phyloP scores from a whole-genome alignment of 805 yeast species.

The Suhomyces pyralidae region DNA sequence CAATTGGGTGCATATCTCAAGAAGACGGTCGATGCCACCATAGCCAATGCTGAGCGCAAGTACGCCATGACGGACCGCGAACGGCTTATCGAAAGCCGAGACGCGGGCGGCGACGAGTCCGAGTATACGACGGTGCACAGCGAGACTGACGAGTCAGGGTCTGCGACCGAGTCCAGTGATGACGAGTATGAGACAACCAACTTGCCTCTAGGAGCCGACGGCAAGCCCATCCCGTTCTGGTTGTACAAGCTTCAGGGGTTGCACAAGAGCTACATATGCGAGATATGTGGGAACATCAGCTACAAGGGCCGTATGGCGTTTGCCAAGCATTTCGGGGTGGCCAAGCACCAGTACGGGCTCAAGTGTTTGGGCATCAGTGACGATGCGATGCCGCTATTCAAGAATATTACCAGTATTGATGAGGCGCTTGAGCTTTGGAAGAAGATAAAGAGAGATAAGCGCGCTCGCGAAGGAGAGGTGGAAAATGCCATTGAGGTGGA shows the following conservation, averaged over 20 bases:
- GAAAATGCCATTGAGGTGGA: slow-evolving; percentile 77
- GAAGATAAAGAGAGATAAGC: slow-evolving; percentile 35
- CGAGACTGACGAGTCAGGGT: slow-evolving; percentile 19
- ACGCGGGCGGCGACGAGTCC: slow-evolving; percentile 37
- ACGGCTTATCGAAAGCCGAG: slow-evolving; percentile 45
- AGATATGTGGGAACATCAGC: slow-evolving; percentile 73
- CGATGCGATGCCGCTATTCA: slow-evolving; percentile 44
- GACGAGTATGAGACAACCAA: slow-evolving; percentile 43
- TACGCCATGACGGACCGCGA: slow-evolving; percentile 71
- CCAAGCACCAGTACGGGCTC: slow-evolving; percentile 71
- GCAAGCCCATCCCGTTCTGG: slow-evolving; percentile 92
- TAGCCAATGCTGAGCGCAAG: slow-evolving; percentile 60
- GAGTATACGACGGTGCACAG: slow-evolving; percentile 38
- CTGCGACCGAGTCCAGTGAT: slow-evolving; percentile 30
- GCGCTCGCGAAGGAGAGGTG: slow-evolving; percentile 36
- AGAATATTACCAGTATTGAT: slow-evolving; percentile 60
- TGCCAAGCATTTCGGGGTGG: slow-evolving; percentile 70
- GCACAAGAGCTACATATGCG: slow-evolving; percentile 69
- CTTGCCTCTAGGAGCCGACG: slow-evolving; percentile 83
- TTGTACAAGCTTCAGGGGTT: slow-evolving; percentile 85
- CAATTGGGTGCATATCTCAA: slow-evolving; percentile 2
- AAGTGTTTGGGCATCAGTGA: slow-evolving; percentile 68
- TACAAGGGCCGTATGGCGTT: slow-evolving; percentile 74
- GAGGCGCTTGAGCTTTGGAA: slow-evolving; percentile 67
- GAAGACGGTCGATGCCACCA: slow-evolving; percentile 44